A percentile compares a stretch with the other conserved stretches of the same genome.
phyloP scores from a whole-genome alignment of 345 rosid genomes.

The Gossypium sturtianum region DNA sequence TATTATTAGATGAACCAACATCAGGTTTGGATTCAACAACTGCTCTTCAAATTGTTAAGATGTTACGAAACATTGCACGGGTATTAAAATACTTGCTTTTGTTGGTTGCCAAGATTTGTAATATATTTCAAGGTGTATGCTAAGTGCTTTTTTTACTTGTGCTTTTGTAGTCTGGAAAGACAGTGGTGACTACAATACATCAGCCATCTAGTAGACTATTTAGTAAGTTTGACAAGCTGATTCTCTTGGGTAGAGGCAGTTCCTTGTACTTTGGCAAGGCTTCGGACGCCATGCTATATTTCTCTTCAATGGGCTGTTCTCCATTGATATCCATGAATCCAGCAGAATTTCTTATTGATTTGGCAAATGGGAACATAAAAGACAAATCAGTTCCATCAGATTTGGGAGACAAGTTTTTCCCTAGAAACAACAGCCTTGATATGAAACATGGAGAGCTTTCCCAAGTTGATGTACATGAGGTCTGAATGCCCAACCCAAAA shows the following conservation, averaged over 20 bases:
- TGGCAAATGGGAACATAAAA: constrained; percentile 29
- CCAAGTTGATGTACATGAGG: constrained; percentile 21
- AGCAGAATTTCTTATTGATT: constrained; percentile 32
- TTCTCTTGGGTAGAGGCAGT: constrained; percentile 23
- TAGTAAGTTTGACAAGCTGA: constrained; percentile 26
- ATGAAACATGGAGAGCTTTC: constrained; percentile 4
- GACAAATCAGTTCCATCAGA: constrained; percentile 26
- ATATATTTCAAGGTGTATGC: not conserved
- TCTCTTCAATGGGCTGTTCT: constrained; percentile 28
- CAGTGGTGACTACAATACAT: constrained; percentile 32
- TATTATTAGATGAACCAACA: constrained; percentile 29
- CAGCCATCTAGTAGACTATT: constrained; percentile 32
- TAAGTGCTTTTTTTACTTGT: not conserved
- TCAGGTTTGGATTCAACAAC: constrained; percentile 31
- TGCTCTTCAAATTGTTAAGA: constrained; percentile 18
- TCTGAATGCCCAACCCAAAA: not conserved
- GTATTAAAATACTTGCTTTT: constrained; percentile 7
- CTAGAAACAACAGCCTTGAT: not conserved
- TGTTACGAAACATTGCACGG: constrained; percentile 21
- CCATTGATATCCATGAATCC: constrained; percentile 33
- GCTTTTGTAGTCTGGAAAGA: constrained; percentile 21
- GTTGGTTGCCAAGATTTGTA: not conserved
- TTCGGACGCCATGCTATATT: constrained; percentile 27
- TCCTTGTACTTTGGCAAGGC: constrained; percentile 27
- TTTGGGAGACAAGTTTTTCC: constrained; percentile 9